These are phyloP conservation scores for Ceratocystis colombiana DNA, from an alignment of 2,329 filamentous ascomycete species.

Conservation along the genomic window DNA sequence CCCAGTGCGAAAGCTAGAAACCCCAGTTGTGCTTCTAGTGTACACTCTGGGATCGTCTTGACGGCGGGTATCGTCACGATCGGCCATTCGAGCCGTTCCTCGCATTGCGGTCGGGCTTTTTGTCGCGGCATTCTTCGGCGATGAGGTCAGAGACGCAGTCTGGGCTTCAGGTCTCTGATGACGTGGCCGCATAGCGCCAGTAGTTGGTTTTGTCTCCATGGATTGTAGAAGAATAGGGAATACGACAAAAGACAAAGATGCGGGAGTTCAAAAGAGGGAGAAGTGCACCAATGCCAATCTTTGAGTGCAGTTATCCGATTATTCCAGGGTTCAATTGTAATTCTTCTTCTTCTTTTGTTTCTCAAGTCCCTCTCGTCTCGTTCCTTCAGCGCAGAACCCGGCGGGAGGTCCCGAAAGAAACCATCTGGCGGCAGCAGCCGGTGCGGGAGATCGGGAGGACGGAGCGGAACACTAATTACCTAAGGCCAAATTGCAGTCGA, in stretches of 20 bases:
- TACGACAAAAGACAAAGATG: background rate
- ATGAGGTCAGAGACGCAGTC: background rate
- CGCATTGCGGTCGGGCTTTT: conserved; percentile 22
- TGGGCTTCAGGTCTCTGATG: background rate
- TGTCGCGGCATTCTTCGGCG: background rate
- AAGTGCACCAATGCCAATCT: background rate
- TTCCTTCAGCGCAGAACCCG: conserved; percentile 18
- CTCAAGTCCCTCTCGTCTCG: conserved; percentile 3
- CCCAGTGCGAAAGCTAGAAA: conserved; percentile 12
- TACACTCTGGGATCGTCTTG: background rate
- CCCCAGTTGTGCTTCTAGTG: background rate
- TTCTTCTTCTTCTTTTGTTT: background rate
- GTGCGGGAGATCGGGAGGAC: conserved; percentile 3
- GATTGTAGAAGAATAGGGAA: background rate
- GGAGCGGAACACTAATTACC: background rate
- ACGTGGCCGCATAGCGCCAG: conserved; percentile 8
- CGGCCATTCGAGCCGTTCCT: conserved; percentile 23
- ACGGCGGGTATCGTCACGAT: conserved; percentile 9
- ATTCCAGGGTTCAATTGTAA: background rate
- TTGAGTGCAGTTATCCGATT: background rate
- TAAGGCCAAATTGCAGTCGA: background rate
- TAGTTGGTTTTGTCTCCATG: conserved; percentile 10
- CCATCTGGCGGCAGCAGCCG: conserved; percentile 18
- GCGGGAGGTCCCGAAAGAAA: conserved; percentile 17
- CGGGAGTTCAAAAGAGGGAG: background rate